These are phyloP conservation scores for Neckera pumila DNA, from an alignment of 225 moss, liverwort and hornwort species.

Conservation along the genomic window DNA sequence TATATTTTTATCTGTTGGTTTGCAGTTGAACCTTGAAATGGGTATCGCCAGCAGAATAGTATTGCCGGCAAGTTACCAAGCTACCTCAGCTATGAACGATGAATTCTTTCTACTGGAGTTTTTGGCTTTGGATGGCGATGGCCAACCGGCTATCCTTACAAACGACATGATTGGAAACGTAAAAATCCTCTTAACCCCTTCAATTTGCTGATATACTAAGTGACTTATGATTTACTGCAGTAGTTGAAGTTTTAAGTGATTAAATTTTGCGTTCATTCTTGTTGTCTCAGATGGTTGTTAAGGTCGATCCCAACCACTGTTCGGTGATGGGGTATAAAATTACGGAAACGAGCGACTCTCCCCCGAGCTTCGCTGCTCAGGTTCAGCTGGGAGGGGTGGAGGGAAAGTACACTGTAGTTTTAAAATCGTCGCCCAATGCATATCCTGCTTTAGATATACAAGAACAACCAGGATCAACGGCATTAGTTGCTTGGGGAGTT, in stretches of 20 bases:
- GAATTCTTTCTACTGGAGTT: constrained; percentile 28
- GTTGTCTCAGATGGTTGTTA: not conserved
- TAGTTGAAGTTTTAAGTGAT: not conserved
- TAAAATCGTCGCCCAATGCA: not conserved
- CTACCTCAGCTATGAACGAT: constrained; percentile 13
- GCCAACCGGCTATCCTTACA: constrained; percentile 9
- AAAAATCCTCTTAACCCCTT: not conserved
- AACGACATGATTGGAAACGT: constrained; percentile 8
- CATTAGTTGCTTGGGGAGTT: constrained; percentile 11
- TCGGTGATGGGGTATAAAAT: not conserved
- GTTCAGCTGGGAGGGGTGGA: not conserved
- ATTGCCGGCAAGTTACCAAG: constrained; percentile 3
- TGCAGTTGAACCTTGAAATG: constrained; percentile 43
- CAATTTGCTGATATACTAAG: not conserved
- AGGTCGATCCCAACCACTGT: not conserved
- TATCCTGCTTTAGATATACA: not conserved
- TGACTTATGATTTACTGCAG: not conserved
- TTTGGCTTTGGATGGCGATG: constrained; percentile 25
- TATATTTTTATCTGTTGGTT: not conserved
- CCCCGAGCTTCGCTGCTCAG: not conserved
- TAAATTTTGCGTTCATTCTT: not conserved
- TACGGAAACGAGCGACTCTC: not conserved
- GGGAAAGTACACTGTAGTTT: not conserved
- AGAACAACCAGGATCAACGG: constrained; percentile 6
- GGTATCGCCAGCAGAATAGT: constrained; percentile 18